phyloP scores from a whole-genome alignment of 2,329 filamentous ascomycete genomes.

The Calycina herbarum region DNA sequence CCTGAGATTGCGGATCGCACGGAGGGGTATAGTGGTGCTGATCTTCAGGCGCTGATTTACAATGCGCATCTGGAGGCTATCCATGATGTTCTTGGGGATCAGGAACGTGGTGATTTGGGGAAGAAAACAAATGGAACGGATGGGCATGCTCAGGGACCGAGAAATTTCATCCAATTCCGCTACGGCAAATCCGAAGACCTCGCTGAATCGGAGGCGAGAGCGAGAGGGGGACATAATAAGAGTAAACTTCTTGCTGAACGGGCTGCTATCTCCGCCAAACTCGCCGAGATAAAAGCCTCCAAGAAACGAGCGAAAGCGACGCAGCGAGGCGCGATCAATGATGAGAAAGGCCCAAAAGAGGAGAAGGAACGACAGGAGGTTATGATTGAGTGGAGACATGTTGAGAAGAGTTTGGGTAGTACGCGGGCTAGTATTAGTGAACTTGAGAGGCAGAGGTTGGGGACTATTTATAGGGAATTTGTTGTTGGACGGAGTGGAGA shows the following conservation, averaged over 20 bases:
- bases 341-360: conserved; percentile 42
- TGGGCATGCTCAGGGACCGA: conserved; percentile 35
- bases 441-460: conserved; percentile 72
- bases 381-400: conserved; percentile 79
- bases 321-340: conserved; percentile 27
- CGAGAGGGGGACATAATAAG: conserved; percentile 49
- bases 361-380: conserved; percentile 63
- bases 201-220: conserved; percentile 40
- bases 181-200: conserved; percentile 65
- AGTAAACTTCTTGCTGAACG: conserved; percentile 68
- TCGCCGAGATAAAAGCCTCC: conserved; percentile 74
- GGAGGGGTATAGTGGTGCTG: conserved; percentile 89
- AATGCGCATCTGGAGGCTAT: conserved; percentile 97
- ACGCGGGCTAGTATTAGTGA: conserved; percentile 82
- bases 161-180: conserved; percentile 78
- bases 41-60: conserved; percentile 91
- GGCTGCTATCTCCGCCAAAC: conserved; percentile 76
- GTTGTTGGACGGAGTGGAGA: conserved; percentile 89
- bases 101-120: conserved; percentile 43
- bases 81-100: conserved; percentile 79
- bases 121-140: conserved; percentile 33
- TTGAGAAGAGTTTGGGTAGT: conserved; percentile 71
- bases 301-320: conserved; percentile 46
- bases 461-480: conserved; percentile 88
- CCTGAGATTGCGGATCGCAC: conserved; percentile 76